Percentiles rank a stretch among this genome's conserved stretches.
These are phyloP conservation scores for Isabelozyma gotoi DNA, from an alignment of 805 yeast species.

Conservation along the genomic window DNA sequence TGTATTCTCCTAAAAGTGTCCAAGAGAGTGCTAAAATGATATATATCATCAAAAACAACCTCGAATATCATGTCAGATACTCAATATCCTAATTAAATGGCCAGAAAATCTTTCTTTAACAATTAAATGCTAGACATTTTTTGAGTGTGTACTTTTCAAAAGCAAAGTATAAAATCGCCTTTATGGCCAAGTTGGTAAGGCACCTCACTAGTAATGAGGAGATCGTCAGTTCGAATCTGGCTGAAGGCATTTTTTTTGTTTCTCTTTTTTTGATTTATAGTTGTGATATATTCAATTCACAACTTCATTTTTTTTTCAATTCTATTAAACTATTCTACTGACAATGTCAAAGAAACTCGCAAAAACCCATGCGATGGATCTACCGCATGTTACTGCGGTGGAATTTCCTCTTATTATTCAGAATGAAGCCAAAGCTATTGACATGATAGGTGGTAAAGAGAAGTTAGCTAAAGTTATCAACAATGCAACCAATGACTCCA, in stretches of 20 bases:
- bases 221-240: slow-evolving; percentile 24
- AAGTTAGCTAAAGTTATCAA: slow-evolving; percentile 43
- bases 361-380: slow-evolving; percentile 60
- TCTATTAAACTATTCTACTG: not conserved
- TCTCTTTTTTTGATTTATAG: not conserved
- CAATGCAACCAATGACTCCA: slow-evolving; percentile 19
- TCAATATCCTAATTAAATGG: too few relatives aligned
- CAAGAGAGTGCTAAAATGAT: too few relatives aligned
- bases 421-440: slow-evolving; percentile 60
- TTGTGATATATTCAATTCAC: not conserved
- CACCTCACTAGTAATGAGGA: slow-evolving; percentile 20
- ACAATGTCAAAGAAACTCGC: slow-evolving; percentile 30
- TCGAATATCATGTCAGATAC: too few relatives aligned
- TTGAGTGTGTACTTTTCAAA: too few relatives aligned
- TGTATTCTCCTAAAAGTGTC: too few relatives aligned
- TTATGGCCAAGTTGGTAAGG: slow-evolving; percentile 24
- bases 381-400: slow-evolving; percentile 71
- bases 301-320: not conserved
- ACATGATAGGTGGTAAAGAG: slow-evolving; percentile 65
- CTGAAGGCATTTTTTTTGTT: slow-evolving; percentile 17
- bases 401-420: slow-evolving; percentile 77
- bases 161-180: too few relatives aligned
- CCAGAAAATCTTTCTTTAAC: too few relatives aligned
- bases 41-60: too few relatives aligned
- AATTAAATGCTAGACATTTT: too few relatives aligned